These are phyloP conservation scores for Dalbergia cultrata DNA, from an alignment of 306 rosid species.

Conservation along the genomic window DNA sequence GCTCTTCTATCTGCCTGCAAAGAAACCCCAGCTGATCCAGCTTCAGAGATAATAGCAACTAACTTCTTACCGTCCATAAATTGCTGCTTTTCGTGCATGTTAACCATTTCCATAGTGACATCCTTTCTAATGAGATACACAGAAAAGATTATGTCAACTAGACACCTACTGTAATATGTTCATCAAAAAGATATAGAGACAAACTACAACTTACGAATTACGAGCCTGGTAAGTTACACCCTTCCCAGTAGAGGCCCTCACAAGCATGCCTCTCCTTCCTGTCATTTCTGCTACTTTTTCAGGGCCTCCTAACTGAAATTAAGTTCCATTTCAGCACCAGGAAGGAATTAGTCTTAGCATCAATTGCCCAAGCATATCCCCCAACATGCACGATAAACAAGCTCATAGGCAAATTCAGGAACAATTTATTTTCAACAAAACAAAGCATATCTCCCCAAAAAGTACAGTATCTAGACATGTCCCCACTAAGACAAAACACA, in stretches of 20 bases:
- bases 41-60: slow-evolving; percentile 97
- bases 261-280: slow-evolving; percentile 99
- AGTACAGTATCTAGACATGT: not conserved
- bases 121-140: slow-evolving; percentile 74
- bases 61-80: slow-evolving; percentile 97
- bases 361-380: slow-evolving; percentile 9
- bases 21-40: slow-evolving; percentile 99
- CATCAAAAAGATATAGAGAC: slow-evolving; percentile 11
- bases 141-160: slow-evolving; percentile 37
- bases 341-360: slow-evolving; percentile 31
- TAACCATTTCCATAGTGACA: slow-evolving; percentile 97
- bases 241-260: slow-evolving; percentile 89
- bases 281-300: slow-evolving; percentile 97
- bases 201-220: slow-evolving; percentile 79
- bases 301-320: slow-evolving; percentile 92
- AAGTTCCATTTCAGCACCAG: slow-evolving; percentile 31
- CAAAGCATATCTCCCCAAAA: not conserved
- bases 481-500: not conserved
- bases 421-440: not conserved
- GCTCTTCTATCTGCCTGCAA: slow-evolving; percentile 99
- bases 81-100: slow-evolving; percentile 98
- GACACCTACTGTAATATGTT: slow-evolving; percentile 3
- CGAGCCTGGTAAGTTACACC: slow-evolving; percentile 98
- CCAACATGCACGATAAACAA: slow-evolving; percentile 3
- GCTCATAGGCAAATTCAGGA: not conserved